Evolutionary conservation across 176 grass and related monocot species (phyloP).

Genomic region (Ensete ventricosum): DNA sequence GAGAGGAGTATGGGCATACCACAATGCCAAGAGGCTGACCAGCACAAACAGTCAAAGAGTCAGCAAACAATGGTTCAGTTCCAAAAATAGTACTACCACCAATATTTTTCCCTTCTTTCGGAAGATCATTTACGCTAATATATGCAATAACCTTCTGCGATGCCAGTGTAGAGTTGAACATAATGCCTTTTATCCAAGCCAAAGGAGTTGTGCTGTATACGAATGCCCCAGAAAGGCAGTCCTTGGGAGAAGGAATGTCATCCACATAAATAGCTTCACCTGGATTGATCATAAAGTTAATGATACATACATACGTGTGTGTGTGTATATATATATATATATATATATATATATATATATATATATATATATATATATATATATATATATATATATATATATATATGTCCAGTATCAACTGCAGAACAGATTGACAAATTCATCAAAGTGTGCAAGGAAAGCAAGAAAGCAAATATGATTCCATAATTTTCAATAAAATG

Average conservation of each 20-base stretch:
- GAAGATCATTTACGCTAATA: conserved; percentile 66
- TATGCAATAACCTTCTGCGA: conserved; percentile 48
- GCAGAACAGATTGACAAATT: neutral
- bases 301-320: too few relatives aligned
- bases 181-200: conserved; percentile 52
- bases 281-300: conserved; percentile 10
- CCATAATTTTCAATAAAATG: neutral
- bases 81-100: conserved; percentile 33
- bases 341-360: too few relatives aligned
- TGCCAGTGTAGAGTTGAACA: conserved; percentile 43
- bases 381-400: too few relatives aligned
- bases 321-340: too few relatives aligned
- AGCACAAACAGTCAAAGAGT: conserved; percentile 50
- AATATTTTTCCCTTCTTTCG: conserved; percentile 46
- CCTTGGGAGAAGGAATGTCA: conserved; percentile 70
- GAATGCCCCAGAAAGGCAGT: conserved; percentile 86
- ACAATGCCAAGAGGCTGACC: conserved; percentile 70
- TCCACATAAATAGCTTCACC: conserved; percentile 83
- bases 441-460: neutral
- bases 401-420: too few relatives aligned
- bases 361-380: too few relatives aligned
- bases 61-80: conserved; percentile 51
- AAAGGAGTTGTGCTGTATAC: conserved; percentile 67
- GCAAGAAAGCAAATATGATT: neutral
- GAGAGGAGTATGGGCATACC: conserved; percentile 32